Base-by-base conservation (phyloP, 768 basidiomycete species). In the Lentinula detonsa region DNA sequence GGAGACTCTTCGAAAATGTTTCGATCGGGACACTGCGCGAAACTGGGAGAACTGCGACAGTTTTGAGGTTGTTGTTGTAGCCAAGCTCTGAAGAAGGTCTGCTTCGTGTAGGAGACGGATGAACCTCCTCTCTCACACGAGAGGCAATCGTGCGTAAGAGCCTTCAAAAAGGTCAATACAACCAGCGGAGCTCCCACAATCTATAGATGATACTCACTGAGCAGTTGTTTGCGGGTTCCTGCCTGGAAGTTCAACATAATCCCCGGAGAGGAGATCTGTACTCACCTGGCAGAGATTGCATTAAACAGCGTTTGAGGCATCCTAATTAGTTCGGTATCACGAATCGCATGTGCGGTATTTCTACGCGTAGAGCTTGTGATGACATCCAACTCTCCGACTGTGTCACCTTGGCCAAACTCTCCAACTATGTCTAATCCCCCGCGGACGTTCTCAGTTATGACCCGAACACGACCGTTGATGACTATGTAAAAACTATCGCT, bases 401-500 rank as follows among this genome's bases (percentile, higher is more conserved):
- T 91, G 68, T 98, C 96, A 9, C 95, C 95, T 73, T 98, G 95
- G 42, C 97, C 97, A 68, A 96, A 96, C 76, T 99, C 97, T 7
- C 87, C 92, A 2, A 90, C 79, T 52, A 98, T 95, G 9, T 83
- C 83, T 40, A 96, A 87, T 39, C 81, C 85, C 5, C 91, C 93
- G 33, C 77, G 80, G 31, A 89, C 86, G 23, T 84, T 85, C 68
- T 98, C 95, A 13, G 85, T 81, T 62, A 98, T 88, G 2, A 94
- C 91, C 63, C 97, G 86, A 16, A 99, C 76, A 66, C 97, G 94
- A 53, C 97, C 97, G 69, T 98, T 96, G 70, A 96, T 92, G 63
- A 96, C 97, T 62, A 99, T 97, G 71, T 97, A 98, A 73, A 98
- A 98, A 66, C 94, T 95, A 68, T 98, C 93, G 64, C 95, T 94